These are phyloP conservation scores for Sporothrix luriei DNA, from an alignment of 2,329 filamentous ascomycete species.

Conservation along the genomic window DNA sequence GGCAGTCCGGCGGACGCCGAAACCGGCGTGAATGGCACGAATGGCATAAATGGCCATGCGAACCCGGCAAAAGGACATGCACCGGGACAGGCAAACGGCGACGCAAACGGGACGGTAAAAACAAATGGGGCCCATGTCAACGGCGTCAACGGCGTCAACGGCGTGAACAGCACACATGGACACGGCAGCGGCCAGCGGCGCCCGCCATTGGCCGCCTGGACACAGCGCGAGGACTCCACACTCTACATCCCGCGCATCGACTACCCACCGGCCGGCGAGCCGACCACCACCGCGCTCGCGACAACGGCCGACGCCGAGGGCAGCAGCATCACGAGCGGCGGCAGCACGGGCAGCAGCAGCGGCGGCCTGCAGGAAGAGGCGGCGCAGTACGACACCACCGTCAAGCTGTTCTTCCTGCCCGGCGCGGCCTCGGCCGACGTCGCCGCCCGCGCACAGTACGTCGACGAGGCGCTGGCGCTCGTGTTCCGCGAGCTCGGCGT, in stretches of 20 bases:
- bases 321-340: slow-evolving; percentile 22
- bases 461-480: slow-evolving; percentile 74
- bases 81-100: background rate
- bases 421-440: slow-evolving; percentile 61
- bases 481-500: slow-evolving; percentile 80
- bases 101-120: slow-evolving; percentile 39
- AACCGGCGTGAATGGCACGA: slow-evolving; percentile 27
- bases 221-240: slow-evolving; percentile 59
- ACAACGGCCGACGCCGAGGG: slow-evolving; percentile 15
- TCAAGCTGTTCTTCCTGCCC: slow-evolving; percentile 92
- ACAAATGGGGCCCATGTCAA: background rate
- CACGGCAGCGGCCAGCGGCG: slow-evolving; percentile 37
- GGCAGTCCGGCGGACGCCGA: slow-evolving; percentile 29
- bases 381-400: slow-evolving; percentile 86
- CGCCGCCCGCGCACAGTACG: slow-evolving; percentile 67
- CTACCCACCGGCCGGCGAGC: slow-evolving; percentile 52
- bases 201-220: slow-evolving; percentile 62
- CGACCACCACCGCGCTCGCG: background rate
- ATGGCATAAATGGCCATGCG: slow-evolving; percentile 27
- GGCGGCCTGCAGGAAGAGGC: slow-evolving; percentile 71
- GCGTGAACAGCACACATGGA: slow-evolving; percentile 4
- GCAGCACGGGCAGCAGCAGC: slow-evolving; percentile 27
- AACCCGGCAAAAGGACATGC: background rate
- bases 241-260: slow-evolving; percentile 80
- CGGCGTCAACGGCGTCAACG: background rate